A percentile compares a stretch with the other conserved stretches of the same genome.
Evolutionary conservation across 257 asterid species (phyloP).

Genomic region (Primulina huaijiensis): DNA sequence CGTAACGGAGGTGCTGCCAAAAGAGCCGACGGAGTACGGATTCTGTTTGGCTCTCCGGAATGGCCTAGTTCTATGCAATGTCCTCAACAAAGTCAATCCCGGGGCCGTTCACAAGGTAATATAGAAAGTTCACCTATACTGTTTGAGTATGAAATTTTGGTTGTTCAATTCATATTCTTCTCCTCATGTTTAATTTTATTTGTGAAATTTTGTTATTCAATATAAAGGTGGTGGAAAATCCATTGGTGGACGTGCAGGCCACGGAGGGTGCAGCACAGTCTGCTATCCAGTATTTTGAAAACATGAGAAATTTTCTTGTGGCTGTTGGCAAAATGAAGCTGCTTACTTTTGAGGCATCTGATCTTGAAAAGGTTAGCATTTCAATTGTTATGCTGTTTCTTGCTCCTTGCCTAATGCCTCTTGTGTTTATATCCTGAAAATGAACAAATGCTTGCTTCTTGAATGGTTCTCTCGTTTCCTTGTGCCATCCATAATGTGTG

Average conservation of each 20-base stretch:
- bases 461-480: no score
- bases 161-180: not conserved
- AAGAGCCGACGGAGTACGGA: constrained; percentile 73
- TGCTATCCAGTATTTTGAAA: constrained; percentile 92
- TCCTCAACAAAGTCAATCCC: constrained; percentile 92
- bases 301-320: constrained; percentile 78
- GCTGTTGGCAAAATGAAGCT: constrained; percentile 87
- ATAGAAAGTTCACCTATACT: not conserved
- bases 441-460: no score
- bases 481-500: no score
- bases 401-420: no score
- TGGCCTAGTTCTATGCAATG: constrained; percentile 95
- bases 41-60: constrained; percentile 80
- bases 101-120: constrained; percentile 83
- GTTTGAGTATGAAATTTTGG: not conserved
- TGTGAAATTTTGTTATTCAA: constrained; percentile 10
- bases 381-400: no score
- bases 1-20: constrained; percentile 60
- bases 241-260: constrained; percentile 66
- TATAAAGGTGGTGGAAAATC: constrained; percentile 79
- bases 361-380: constrained; percentile 71
- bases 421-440: no score
- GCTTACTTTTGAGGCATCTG: constrained; percentile 83
- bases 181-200: not conserved
- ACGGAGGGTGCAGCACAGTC: constrained; percentile 93